Evolutionary conservation across 1,284 basidiomycete genomes (phyloP).

Genomic region (Cutaneotrichosporon dermatis): DNA sequence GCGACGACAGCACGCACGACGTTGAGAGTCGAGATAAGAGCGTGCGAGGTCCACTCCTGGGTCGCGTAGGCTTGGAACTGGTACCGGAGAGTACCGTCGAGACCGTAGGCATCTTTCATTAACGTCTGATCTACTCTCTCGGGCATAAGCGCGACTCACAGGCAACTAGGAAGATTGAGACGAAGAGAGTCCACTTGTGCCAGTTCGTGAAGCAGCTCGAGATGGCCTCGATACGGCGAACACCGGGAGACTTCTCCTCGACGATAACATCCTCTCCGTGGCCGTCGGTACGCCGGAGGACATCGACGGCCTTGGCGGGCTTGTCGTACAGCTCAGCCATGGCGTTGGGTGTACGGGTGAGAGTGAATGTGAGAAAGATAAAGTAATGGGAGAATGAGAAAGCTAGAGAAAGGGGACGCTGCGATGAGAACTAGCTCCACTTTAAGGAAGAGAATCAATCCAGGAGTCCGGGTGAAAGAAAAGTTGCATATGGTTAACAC

Average conservation of each 20-base stretch:
- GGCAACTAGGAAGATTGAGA: constrained; percentile 46
- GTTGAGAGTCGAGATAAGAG: constrained; percentile 41
- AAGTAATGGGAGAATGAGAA: background rate
- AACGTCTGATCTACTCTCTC: background rate
- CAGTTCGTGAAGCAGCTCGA: constrained; percentile 6
- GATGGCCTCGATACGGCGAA: constrained; percentile 18
- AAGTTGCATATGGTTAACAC: no score
- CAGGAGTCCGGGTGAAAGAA: no score
- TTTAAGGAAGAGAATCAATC: no score
- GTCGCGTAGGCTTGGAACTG: constrained; percentile 27
- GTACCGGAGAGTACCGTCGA: constrained; percentile 43
- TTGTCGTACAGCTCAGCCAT: constrained; percentile 3
- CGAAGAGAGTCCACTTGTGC: constrained; percentile 30
- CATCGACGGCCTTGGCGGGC: background rate
- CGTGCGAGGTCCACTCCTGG: constrained; percentile 18
- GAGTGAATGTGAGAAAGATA: no score
- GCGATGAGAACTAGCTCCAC: no score
- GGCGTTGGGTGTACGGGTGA: background rate
- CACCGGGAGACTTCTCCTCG: constrained; percentile 17
- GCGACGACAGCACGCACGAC: constrained; percentile 40
- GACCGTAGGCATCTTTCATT: constrained; percentile 19
- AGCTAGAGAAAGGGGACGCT: no score
- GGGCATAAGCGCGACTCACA: constrained; percentile 18
- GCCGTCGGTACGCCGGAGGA: background rate
- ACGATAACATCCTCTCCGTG: background rate